Evolutionary conservation across 2,329 filamentous ascomycete genomes (phyloP), one percentile per base, ranked within the genome.

Genomic region (Venturia pyrina): DNA sequence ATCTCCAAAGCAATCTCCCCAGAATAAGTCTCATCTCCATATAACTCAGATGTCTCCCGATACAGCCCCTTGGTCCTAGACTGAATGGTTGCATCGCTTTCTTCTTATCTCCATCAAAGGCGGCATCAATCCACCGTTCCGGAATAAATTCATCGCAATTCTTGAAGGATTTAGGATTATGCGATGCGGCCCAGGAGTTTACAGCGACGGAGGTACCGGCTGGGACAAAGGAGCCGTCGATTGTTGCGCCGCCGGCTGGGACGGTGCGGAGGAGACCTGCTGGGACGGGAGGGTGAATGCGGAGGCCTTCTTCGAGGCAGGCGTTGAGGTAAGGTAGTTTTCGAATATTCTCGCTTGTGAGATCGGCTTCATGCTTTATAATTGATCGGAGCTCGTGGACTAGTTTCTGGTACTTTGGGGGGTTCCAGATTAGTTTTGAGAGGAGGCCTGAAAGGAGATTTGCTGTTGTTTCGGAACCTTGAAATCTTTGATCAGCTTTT

Each of bases 241-340:
- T 66, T 17, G 19, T 46, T 24, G 53, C 65, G 50, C 66, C 66
- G 53, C 65, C 66, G 28, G 24, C 21, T 7, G 66, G 66, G 37
- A 67, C 65, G 21, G 63, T 59, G 7, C 77, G 73, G 21, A 77
- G 70, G 24, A 79, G 73, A 10, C 78, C 77, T 28, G 74, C 73
- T 10, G 78, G 75, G 3, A 82, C 76, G 0, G 80, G 79, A 1
- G 80, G 79, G 68, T 78, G 78, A 62, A 79, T 75, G 8, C 80
- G 73, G 5, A 82, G 71, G 1, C 74, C 78, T 70, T 82, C 80
- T 62, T 79, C 76, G 19, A 82, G 73, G 65, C 78, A 78, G 4
- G 79, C 79, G 44, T 78, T 73, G 66, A 81, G 71, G 68, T 80
- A 82, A 1, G 73, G 72, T 17, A 78, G 68, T 21, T 66, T 61